phyloP scores from a whole-genome alignment of 192 early-diverging fungal genomes.

The Gaertneriomyces semiglobifer region DNA sequence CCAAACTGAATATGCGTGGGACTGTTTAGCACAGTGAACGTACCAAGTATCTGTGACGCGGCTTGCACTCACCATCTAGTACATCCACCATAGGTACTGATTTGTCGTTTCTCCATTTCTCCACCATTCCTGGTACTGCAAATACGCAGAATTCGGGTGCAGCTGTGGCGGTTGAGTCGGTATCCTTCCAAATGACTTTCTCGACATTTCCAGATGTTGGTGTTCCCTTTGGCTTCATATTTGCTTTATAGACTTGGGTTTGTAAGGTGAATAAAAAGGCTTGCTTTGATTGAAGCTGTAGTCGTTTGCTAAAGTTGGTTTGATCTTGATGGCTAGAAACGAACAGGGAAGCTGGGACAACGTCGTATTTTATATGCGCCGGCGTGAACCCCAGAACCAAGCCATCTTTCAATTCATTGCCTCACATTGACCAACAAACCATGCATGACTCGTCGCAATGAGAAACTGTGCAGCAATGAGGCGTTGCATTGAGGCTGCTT shows the following conservation, averaged over 20 bases:
- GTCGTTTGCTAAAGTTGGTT: no score
- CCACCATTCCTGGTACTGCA: constrained; percentile 26
- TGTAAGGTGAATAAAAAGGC: no score
- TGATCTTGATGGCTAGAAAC: no score
- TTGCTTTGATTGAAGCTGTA: no score
- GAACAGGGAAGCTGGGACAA: no score
- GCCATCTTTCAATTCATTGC: no score
- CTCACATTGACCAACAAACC: no score
- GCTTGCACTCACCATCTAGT: constrained; percentile 1
- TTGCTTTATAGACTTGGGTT: not conserved
- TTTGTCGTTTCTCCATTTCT: constrained; percentile 32
- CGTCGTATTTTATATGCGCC: no score
- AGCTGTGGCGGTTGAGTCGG: not conserved
- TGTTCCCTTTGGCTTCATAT: not conserved
- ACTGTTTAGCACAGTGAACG: not conserved
- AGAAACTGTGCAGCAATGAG: no score
- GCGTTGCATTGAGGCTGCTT: no score
- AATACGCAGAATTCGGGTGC: constrained; percentile 20
- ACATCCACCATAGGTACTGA: constrained; percentile 33
- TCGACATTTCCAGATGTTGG: not conserved
- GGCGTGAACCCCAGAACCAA: no score
- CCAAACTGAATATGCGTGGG: constrained; percentile 13
- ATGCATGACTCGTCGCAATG: no score
- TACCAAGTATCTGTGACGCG: not conserved
- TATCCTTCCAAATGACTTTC: not conserved